A percentile compares a stretch with the other conserved stretches of the same genome.
phyloP scores from a whole-genome alignment of 192 early-diverging fungal genomes.

The Coemansia sp. region DNA sequence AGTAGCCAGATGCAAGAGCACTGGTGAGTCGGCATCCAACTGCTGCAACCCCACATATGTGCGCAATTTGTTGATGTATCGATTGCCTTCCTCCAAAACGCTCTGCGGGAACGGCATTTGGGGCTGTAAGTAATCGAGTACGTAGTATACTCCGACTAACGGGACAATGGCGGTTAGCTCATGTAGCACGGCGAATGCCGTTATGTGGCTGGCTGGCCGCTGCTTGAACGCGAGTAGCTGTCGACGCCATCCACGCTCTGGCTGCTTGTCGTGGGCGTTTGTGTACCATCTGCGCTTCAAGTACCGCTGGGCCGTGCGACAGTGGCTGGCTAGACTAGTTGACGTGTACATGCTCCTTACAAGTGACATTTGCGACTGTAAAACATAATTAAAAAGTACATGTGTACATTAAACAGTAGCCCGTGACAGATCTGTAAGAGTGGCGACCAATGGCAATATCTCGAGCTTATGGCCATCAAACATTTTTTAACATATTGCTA shows the following conservation, averaged over 20 bases:
- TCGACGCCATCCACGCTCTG: constrained; percentile 19
- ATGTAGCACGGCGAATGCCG: constrained; percentile 81
- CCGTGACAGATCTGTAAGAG: background rate
- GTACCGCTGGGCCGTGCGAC: background rate
- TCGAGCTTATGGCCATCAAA: background rate
- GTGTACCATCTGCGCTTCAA: background rate
- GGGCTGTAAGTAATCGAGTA: constrained; percentile 58
- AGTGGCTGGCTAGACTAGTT: background rate
- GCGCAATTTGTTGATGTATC: constrained; percentile 62
- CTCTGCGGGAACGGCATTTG: constrained; percentile 69
- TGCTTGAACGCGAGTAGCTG: constrained; percentile 59
- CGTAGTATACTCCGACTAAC: constrained; percentile 72
- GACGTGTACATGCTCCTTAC: background rate
- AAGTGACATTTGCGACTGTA: background rate
- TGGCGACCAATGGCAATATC: background rate
- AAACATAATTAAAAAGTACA: background rate
- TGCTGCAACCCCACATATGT: constrained; percentile 51
- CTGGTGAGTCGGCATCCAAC: constrained; percentile 44
- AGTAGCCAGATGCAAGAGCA: constrained; percentile 74
- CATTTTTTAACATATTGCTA: background rate
- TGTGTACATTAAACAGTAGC: background rate
- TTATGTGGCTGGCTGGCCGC: constrained; percentile 69
- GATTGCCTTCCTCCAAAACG: constrained; percentile 61
- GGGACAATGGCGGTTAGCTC: constrained; percentile 87
- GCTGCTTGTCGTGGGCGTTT: background rate